Percentiles rank a stretch among this genome's conserved stretches.
phyloP scores from a whole-genome alignment of 2,329 filamentous ascomycete genomes.

The Alternaria postmessia region DNA sequence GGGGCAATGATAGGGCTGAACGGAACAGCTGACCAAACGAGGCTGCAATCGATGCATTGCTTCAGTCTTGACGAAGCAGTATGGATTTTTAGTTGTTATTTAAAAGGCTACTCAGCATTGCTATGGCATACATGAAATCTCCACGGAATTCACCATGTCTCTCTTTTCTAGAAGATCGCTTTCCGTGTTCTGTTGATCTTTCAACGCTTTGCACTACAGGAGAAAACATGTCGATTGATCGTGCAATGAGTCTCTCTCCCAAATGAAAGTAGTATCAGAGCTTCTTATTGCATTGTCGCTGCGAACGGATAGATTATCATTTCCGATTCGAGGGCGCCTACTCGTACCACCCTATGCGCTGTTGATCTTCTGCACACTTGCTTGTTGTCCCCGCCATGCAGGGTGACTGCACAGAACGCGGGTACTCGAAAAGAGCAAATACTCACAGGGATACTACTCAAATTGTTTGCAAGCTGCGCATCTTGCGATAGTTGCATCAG shows the following conservation, averaged over 20 bases:
- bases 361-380: conserved; percentile 2
- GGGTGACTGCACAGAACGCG: conserved; percentile 8
- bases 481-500: not conserved
- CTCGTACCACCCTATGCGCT: not conserved
- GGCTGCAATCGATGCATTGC: conserved; percentile 8
- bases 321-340: not conserved
- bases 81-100: not conserved
- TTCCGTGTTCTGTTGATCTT: not conserved
- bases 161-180: not conserved
- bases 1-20: conserved; percentile 17
- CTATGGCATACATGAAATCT: not conserved
- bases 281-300: not conserved
- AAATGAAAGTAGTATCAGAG: not conserved
- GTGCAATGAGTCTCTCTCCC: not conserved
- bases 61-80: conserved; percentile 17
- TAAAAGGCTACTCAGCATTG: conserved; percentile 4
- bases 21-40: conserved; percentile 18
- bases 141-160: not conserved
- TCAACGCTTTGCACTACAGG: not conserved
- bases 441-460: not conserved
- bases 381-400: conserved; percentile 7
- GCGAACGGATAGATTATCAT: not conserved
- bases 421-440: not conserved
- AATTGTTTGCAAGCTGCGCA: not conserved
- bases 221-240: not conserved